phyloP scores from a whole-genome alignment of 2,329 filamentous ascomycete species.

The Fusarium tupiense region DNA sequence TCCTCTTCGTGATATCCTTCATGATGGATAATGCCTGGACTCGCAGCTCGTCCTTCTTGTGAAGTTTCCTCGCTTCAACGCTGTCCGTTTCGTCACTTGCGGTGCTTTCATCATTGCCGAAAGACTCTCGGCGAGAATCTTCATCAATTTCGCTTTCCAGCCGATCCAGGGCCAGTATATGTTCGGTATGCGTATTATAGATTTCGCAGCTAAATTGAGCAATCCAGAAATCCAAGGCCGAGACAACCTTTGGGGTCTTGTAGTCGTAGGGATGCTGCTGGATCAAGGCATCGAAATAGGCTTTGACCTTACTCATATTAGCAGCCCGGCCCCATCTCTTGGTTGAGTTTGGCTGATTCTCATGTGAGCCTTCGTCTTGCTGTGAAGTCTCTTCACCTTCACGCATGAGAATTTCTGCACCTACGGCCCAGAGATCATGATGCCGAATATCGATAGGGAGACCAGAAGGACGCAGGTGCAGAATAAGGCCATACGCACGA shows the following conservation, averaged over 20 bases:
- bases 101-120: constrained; percentile 32
- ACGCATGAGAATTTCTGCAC: constrained; percentile 83
- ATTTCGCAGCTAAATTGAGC: constrained; percentile 85
- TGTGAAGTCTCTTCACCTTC: constrained; percentile 53
- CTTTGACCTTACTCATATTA: constrained; percentile 57
- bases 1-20: constrained; percentile 69
- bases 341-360: not conserved
- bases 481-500: constrained; percentile 78
- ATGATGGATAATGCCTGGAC: constrained; percentile 66
- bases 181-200: constrained; percentile 74
- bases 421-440: constrained; percentile 81
- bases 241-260: constrained; percentile 65
- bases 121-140: constrained; percentile 22
- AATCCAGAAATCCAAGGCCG: constrained; percentile 81
- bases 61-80: constrained; percentile 36
- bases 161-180: constrained; percentile 55
- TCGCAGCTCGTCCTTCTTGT: constrained; percentile 53
- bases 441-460: constrained; percentile 72
- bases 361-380: constrained; percentile 1
- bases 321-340: constrained; percentile 55
- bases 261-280: constrained; percentile 78
- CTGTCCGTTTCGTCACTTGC: constrained; percentile 33
- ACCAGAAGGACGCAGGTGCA: constrained; percentile 60
- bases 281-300: constrained; percentile 82
- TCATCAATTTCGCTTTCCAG: constrained; percentile 45